Evolutionary conservation across 108 stramenopile species (phyloP).

Genomic region (Bacterosira constricta): DNA sequence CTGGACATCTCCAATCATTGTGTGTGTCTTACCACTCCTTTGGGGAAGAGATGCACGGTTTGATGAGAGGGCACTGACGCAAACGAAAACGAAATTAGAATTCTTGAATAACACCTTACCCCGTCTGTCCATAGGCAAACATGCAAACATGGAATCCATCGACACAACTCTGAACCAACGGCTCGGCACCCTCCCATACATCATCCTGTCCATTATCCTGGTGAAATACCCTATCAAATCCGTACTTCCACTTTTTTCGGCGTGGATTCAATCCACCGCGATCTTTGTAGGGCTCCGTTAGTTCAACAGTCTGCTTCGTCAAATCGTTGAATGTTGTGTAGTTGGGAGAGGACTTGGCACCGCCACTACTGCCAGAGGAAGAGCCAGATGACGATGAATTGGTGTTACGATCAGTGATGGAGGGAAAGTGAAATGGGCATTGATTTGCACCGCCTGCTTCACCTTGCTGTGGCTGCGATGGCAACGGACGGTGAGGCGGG

Average conservation of each 20-base stretch:
- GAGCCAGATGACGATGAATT: constrained; percentile 14
- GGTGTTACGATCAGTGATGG: constrained; percentile 41
- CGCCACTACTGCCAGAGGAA: neutral
- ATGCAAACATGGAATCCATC: constrained; percentile 93
- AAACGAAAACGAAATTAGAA: neutral
- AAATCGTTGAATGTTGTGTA: constrained; percentile 61
- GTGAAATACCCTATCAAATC: constrained; percentile 77
- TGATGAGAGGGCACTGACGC: too few species aligned
- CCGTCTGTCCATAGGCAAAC: constrained; percentile 91
- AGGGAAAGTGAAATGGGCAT: constrained; percentile 62
- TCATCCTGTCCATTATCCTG: constrained; percentile 67
- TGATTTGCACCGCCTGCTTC: neutral
- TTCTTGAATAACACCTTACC: constrained; percentile 53
- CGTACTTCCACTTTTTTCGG: constrained; percentile 69
- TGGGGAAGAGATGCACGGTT: too few species aligned
- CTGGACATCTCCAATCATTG: constrained; percentile 86
- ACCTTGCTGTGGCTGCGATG: too few species aligned
- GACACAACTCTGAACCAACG: constrained; percentile 82
- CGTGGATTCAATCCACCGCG: constrained; percentile 74
- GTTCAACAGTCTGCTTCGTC: constrained; percentile 73
- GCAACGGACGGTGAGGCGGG: too few species aligned
- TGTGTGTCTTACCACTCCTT: constrained; percentile 89
- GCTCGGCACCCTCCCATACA: constrained; percentile 84
- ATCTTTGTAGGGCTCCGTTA: constrained; percentile 73
- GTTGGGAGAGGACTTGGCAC: constrained; percentile 16